Evolutionary conservation across 73 alveolate species (phyloP).

Genomic region (Halteria grandinella): DNA sequence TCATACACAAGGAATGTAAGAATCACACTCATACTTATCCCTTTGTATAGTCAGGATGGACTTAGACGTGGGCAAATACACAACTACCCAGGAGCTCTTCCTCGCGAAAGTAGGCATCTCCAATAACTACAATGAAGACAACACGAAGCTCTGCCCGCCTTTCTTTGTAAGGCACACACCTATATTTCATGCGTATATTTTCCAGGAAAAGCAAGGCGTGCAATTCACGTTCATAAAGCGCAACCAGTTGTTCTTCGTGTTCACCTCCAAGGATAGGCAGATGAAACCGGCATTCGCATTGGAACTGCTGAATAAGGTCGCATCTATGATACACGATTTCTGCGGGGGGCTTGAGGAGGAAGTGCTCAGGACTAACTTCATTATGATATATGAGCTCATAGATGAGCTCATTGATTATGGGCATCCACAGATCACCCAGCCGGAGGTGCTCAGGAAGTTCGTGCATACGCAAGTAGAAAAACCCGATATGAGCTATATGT

Average conservation of each 20-base stretch:
- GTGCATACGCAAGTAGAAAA: slow-evolving; percentile 43
- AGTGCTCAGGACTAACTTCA: slow-evolving; percentile 41
- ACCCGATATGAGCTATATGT: slow-evolving; percentile 40
- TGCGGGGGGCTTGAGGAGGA: slow-evolving; percentile 59
- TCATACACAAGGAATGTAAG: slow-evolving; percentile 53
- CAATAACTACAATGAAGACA: slow-evolving; percentile 41
- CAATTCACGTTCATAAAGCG: slow-evolving; percentile 30
- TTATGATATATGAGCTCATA: slow-evolving; percentile 36
- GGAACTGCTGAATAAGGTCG: not conserved
- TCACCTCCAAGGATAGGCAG: slow-evolving; percentile 12
- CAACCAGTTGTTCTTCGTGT: slow-evolving; percentile 43
- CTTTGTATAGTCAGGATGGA: slow-evolving; percentile 22
- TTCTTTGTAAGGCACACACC: slow-evolving; percentile 24
- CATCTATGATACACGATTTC: slow-evolving; percentile 52
- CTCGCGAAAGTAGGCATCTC: slow-evolving; percentile 27
- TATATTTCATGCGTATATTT: not conserved
- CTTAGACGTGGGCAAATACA: slow-evolving; percentile 42
- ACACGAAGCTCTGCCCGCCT: slow-evolving; percentile 16
- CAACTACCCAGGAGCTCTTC: slow-evolving; percentile 35
- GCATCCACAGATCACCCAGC: slow-evolving; percentile 30
- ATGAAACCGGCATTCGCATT: slow-evolving; percentile 35
- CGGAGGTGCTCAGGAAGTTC: slow-evolving; percentile 25
- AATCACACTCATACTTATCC: not conserved
- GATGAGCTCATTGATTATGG: slow-evolving; percentile 54
- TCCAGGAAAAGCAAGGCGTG: slow-evolving; percentile 49